phyloP scores from a whole-genome alignment of 169 alveolate species.

The Blepharisma undulans region DNA sequence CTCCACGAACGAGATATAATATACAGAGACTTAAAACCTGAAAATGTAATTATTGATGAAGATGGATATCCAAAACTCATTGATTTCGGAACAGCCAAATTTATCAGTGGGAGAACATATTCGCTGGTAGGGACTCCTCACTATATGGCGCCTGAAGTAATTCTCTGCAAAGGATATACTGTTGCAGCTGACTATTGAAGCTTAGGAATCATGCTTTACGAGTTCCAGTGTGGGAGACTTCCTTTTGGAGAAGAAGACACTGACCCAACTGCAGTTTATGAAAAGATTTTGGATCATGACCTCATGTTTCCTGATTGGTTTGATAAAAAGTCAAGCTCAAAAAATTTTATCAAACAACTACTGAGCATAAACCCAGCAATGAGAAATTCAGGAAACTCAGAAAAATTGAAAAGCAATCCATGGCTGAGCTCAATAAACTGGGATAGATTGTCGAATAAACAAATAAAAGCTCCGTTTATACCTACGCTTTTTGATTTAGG shows the following conservation, averaged over 20 bases:
- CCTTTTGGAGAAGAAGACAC: slow-evolving; percentile 83
- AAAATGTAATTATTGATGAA: slow-evolving; percentile 70
- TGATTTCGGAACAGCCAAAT: slow-evolving; percentile 72
- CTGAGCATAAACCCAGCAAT: slow-evolving; percentile 49
- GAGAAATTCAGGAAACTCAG: slow-evolving; percentile 3
- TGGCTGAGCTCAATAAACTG: slow-evolving; percentile 27
- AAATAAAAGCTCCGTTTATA: slow-evolving; percentile 31
- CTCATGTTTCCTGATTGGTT: slow-evolving; percentile 52
- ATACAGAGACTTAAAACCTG: slow-evolving; percentile 82
- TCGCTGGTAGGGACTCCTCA: slow-evolving; percentile 76
- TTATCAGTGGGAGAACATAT: slow-evolving; percentile 50
- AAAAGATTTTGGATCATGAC: slow-evolving; percentile 59
- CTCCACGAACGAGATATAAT: slow-evolving; percentile 59
- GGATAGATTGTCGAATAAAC: slow-evolving; percentile 12
- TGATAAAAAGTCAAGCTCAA: slow-evolving; percentile 30
- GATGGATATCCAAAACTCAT: slow-evolving; percentile 67
- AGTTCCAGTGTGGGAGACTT: slow-evolving; percentile 78
- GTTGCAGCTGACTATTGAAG: slow-evolving; percentile 84
- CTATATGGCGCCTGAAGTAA: slow-evolving; percentile 77
- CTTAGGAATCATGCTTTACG: slow-evolving; percentile 81
- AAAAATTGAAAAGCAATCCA: neutral
- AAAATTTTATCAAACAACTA: slow-evolving; percentile 49
- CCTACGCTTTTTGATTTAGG: neutral
- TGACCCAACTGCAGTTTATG: slow-evolving; percentile 70
- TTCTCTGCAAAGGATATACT: slow-evolving; percentile 72